Evolutionary conservation across 2,329 filamentous ascomycete genomes (phyloP).

Genomic region (Stachybotrys echinatus): DNA sequence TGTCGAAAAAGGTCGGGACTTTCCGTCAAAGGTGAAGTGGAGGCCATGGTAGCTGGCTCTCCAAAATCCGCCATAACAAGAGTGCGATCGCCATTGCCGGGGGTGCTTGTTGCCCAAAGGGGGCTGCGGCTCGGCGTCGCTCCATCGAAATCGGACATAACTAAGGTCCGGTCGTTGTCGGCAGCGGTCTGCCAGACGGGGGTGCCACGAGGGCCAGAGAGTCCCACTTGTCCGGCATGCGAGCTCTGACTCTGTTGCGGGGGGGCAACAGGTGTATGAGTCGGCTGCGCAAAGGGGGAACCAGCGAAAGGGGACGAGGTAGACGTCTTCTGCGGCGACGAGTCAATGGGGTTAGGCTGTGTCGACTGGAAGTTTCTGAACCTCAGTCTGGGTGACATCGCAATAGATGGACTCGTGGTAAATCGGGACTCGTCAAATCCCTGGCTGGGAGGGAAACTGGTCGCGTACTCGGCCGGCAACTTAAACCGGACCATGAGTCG

Average conservation of each 20-base stretch:
- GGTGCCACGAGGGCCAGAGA: too few relatives aligned
- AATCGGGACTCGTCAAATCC: slow-evolving; percentile 19
- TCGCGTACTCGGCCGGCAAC: slow-evolving; percentile 23
- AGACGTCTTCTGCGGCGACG: too few relatives aligned
- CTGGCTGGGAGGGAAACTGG: slow-evolving; percentile 22
- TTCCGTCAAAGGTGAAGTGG: not conserved
- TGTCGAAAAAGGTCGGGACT: not conserved
- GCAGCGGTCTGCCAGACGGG: not conserved
- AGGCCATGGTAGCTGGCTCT: not conserved
- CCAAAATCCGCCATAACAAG: slow-evolving; percentile 6
- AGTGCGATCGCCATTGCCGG: slow-evolving; percentile 2
- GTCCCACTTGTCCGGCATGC: too few relatives aligned
- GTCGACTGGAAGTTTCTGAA: not conserved
- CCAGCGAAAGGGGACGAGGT: not conserved
- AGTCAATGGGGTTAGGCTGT: too few relatives aligned
- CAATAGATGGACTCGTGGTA: slow-evolving; percentile 14
- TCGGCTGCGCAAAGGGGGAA: not conserved
- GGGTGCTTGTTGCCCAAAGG: not conserved
- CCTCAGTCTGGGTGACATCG: slow-evolving; percentile 14
- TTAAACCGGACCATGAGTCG: slow-evolving; percentile 32
- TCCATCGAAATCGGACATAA: slow-evolving; percentile 1
- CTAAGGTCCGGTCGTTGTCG: slow-evolving; percentile 3
- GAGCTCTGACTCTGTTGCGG: too few relatives aligned
- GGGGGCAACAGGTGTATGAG: too few relatives aligned
- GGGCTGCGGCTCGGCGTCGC: not conserved